Percentiles rank a stretch among this genome's conserved stretches.
Evolutionary conservation across 768 basidiomycete genomes (phyloP).

Genomic region (Russula sp.): DNA sequence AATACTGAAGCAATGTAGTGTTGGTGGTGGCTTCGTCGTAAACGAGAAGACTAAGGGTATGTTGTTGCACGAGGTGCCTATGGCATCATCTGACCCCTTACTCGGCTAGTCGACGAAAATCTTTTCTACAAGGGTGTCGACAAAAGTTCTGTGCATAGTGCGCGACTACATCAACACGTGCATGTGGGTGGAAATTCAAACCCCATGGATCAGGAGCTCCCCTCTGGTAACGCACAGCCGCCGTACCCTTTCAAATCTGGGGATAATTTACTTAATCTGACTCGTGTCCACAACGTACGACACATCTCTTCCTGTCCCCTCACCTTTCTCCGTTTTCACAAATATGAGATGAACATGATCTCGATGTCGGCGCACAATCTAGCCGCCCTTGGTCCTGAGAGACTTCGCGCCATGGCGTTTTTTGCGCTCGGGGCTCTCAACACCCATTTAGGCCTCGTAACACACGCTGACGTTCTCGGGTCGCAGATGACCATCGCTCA

Average conservation of each 20-base stretch:
- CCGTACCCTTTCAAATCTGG: slow-evolving; percentile 82
- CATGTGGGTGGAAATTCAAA: slow-evolving; percentile 27
- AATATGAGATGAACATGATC: neutral
- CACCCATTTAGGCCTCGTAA: neutral
- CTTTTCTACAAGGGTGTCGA: slow-evolving; percentile 90
- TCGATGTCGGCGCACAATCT: neutral
- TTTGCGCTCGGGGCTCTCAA: neutral
- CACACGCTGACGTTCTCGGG: neutral
- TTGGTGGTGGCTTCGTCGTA: slow-evolving; percentile 92
- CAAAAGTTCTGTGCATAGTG: slow-evolving; percentile 70
- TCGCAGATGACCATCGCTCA: slow-evolving; percentile 86
- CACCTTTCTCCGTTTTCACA: neutral
- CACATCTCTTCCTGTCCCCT: neutral
- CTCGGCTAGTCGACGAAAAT: slow-evolving; percentile 78
- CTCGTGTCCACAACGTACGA: slow-evolving; percentile 76
- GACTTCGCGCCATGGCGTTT: neutral
- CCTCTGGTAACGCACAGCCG: slow-evolving; percentile 46
- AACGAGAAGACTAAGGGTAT: slow-evolving; percentile 88
- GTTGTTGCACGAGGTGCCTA: neutral
- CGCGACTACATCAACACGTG: slow-evolving; percentile 61
- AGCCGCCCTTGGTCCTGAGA: neutral
- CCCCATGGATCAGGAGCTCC: neutral
- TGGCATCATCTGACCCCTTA: neutral
- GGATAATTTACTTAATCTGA: slow-evolving; percentile 63
- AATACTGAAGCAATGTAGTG: slow-evolving; percentile 33